Conservation (phyloP, 352 stramenopile species). For the Phytopythium cucurbitacearum region DNA sequence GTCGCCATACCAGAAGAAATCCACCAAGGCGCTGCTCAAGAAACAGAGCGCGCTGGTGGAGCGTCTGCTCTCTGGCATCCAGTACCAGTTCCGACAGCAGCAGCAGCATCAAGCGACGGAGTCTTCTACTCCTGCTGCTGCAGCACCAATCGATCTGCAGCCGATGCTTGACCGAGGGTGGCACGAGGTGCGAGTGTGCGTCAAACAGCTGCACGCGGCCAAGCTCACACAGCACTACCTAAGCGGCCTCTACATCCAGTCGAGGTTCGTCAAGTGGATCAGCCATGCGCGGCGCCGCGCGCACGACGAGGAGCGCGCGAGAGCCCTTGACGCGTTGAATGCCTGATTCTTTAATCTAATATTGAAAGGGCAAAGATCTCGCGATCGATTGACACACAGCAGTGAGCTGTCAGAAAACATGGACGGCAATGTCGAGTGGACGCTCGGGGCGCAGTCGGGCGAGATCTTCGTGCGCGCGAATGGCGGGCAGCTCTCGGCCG, state of each 20-base stretch:
- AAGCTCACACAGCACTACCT: slow-evolving; percentile 73
- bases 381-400: too few species aligned
- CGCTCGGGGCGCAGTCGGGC: slow-evolving; percentile 27
- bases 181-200: slow-evolving; percentile 55
- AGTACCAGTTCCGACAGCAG: slow-evolving; percentile 15
- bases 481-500: slow-evolving; percentile 9
- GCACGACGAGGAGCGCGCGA: slow-evolving; percentile 22
- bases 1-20: slow-evolving; percentile 54
- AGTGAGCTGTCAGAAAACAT: too few species aligned
- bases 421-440: slow-evolving; percentile 3
- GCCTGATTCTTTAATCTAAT: not conserved
- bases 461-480: slow-evolving; percentile 43
- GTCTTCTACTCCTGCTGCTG: not conserved
- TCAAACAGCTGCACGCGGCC: slow-evolving; percentile 59
- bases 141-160: slow-evolving; percentile 8
- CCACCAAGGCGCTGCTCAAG: slow-evolving; percentile 50
- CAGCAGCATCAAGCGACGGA: slow-evolving; percentile 5
- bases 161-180: slow-evolving; percentile 32
- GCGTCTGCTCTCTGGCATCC: slow-evolving; percentile 33
- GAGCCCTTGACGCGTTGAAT: slow-evolving; percentile 13
- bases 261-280: slow-evolving; percentile 57
- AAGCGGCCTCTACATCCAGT: slow-evolving; percentile 55
- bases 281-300: slow-evolving; percentile 34
- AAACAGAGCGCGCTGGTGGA: slow-evolving; percentile 58
- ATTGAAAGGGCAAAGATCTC: too few species aligned